Evolutionary conservation across 306 rosid species (phyloP), one percentile per base, ranked within the genome.

Genomic region (Sechiopsis laciniata): DNA sequence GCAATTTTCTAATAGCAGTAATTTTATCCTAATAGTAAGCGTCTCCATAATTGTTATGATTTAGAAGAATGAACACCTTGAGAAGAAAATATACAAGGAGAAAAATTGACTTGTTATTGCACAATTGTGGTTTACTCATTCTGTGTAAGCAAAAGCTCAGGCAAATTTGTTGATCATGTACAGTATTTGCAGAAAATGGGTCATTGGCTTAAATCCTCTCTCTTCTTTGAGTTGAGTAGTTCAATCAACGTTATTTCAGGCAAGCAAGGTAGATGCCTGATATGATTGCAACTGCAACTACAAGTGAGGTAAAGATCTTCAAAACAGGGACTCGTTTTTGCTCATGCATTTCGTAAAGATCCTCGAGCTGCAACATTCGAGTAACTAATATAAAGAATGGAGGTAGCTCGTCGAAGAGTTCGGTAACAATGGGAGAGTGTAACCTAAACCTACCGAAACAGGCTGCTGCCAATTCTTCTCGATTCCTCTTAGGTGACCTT

Each of bases 401-500:
- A 3, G 16, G 73, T 17, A 7, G 54, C 20, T 12, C 0, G 14
- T 14, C 17, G 12, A 32, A 32, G 37, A 50, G 29, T 69, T 69
- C 15, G 42, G 45, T 12, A 3, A 22, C 45, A 13, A 74, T 24
- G 15, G 42, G 9, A 5, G 40, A 11, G 19, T 12, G 19, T 20
- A 68, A 84, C 95, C 26, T 45, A 91, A 68, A 84, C 95, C 26
- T 45, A 91, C 97, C 95, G 72, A 73, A 56, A 94, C 78, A 81
- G 97, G 97, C 81, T 94, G 95, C 87, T 79, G 74, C 99, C 96
- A 89, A 16, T 94, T 81, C 80, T 88, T 89, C 79, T 81, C 85
- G 70, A 94, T 91, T 86, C 99, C 99, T 84, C 76, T 89, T 26
- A 94, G 84, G 83, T 94, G 99, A 21, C 95, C 99, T 82, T 89